Evolutionary conservation across 495 filamentous ascomycete species (phyloP), one percentile per base, ranked within the genome.

Genomic region (Talaromyces stipitatus): DNA sequence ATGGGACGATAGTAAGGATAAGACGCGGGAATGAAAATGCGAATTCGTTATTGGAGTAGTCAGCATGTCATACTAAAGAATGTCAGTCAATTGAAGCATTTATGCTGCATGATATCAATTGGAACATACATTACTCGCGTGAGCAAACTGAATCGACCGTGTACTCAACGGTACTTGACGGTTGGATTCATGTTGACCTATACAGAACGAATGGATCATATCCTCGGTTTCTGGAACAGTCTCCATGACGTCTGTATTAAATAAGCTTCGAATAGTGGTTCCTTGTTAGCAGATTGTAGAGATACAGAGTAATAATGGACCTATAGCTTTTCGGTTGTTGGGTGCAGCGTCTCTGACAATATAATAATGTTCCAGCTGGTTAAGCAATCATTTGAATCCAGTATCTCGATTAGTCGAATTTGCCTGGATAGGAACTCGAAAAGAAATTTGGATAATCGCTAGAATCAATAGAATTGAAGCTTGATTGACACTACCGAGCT

Each of bases 31-130:
- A 65, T 90, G 89, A 66, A 97, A 97, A 63, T 86, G 78, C 9
- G 81, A 64, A 50, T 87, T 97, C 2, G 94, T 96, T 61, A 98
- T 91, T 9, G 89, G 88, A 0, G 84, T 85, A 0, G 92, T 96
- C 63, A 96, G 80, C 80, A 95, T 90, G 68, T 94, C 86, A 82
- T 97, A 97, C 90, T 97, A 61, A 58, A 30, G 7, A 45, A 47
- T 45, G 48, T 65, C 48, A 59, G 58, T 20, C 26, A 32, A 23
- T 53, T 10, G 16, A 45, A 1, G 1, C 3, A 26, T 12, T 14
- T 6, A 11, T 6, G 7, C 22, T 11, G 12, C 24, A 26, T 12
- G 45, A 48, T 48, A 1, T 12, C 14, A 11, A 2, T 41, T 51
- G 55, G 59, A 64, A 64, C 75, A 54, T 60, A 82, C 76, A 60